These are phyloP conservation scores for Kwoniella botswanensis DNA, from an alignment of 768 basidiomycete genomes.

Conservation along the genomic window DNA sequence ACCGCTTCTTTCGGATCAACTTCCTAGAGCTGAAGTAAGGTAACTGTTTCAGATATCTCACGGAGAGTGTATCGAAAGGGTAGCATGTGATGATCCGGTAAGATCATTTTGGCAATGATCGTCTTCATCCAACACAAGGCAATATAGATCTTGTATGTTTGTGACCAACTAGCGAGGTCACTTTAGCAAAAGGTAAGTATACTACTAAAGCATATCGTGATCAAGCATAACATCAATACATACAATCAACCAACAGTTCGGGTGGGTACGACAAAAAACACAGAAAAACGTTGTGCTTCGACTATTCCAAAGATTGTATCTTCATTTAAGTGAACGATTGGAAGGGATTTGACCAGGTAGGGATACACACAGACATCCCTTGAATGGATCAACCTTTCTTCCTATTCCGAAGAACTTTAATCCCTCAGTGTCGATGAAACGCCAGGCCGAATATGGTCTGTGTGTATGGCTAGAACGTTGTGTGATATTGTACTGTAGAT, in stretches of 20 bases:
- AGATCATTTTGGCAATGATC: not conserved
- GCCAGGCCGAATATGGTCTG: not conserved
- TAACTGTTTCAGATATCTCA: not conserved
- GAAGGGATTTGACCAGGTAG: not conserved
- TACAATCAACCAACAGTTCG: too few relatives aligned
- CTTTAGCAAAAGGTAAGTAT: too few relatives aligned
- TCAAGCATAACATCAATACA: too few relatives aligned
- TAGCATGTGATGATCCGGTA: not conserved
- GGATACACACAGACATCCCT: not conserved
- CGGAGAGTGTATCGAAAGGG: not conserved
- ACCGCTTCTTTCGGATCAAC: not conserved
- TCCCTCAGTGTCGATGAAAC: not conserved
- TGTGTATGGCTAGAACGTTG: not conserved
- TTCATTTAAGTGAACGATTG: not conserved
- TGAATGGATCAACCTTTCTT: not conserved
- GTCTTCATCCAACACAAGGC: not conserved
- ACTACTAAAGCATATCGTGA: too few relatives aligned
- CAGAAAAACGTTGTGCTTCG: too few relatives aligned
- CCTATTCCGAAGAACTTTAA: not conserved
- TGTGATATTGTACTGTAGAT: too few relatives aligned
- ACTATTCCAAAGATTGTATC: not conserved
- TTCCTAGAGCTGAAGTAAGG: not conserved
- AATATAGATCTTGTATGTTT: too few relatives aligned
- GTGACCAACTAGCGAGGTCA: too few relatives aligned
- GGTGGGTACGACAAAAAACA: too few relatives aligned